phyloP scores from a whole-genome alignment of 345 rosid species.

The Linum usitatissimum region DNA sequence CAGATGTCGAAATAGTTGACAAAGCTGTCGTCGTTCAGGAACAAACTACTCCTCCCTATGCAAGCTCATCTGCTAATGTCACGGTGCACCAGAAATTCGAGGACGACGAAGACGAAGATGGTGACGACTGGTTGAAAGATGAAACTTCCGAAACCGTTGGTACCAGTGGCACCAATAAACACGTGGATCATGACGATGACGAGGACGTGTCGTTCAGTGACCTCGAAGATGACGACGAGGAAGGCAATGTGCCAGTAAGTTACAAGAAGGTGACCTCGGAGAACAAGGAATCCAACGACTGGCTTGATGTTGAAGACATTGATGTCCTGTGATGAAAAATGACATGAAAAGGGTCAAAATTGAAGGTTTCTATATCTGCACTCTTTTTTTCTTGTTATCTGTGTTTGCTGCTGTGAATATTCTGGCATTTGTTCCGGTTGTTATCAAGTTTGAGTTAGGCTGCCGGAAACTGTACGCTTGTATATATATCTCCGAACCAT shows the following conservation, averaged over 20 bases:
- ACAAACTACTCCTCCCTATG: conserved; percentile 22
- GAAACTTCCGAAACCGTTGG: conserved; percentile 44
- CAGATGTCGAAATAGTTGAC: conserved; percentile 50
- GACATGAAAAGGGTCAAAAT: background rate
- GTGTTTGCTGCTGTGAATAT: conserved; percentile 22
- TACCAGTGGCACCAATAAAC: conserved; percentile 31
- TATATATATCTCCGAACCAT: conserved; percentile 25
- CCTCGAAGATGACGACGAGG: conserved; percentile 78
- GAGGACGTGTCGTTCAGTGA: conserved; percentile 98
- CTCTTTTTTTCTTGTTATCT: conserved; percentile 5
- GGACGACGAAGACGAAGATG: conserved; percentile 86
- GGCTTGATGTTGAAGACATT: conserved; percentile 63
- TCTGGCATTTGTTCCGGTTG: conserved; percentile 9
- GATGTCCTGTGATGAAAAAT: conserved; percentile 28
- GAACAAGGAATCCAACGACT: conserved; percentile 50
- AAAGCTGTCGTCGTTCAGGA: conserved; percentile 58
- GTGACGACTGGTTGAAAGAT: conserved; percentile 82
- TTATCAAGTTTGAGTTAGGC: conserved; percentile 17
- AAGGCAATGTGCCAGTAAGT: conserved; percentile 29
- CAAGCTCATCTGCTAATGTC: conserved; percentile 28
- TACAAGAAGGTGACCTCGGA: conserved; percentile 41
- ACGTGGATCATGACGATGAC: conserved; percentile 38
- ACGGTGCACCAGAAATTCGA: conserved; percentile 37
- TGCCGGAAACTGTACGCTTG: conserved; percentile 26
- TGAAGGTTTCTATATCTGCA: conserved; percentile 11